Evolutionary conservation across 306 rosid genomes (phyloP), one percentile per base, ranked within the genome.

Genomic region (Trifolium dubium): DNA sequence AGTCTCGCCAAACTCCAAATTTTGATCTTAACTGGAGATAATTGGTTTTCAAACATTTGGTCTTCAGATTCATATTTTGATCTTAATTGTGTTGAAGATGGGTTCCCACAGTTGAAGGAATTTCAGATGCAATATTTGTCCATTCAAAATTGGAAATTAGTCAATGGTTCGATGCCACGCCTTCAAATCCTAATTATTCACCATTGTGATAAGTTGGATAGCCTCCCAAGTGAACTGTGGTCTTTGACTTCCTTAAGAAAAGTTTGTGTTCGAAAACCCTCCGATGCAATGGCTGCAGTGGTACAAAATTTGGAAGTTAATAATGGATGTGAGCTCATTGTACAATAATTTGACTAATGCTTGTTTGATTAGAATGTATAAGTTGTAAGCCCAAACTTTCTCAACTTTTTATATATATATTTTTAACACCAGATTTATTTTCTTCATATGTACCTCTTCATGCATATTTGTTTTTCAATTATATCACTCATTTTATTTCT

Each of bases 161-260:
- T 34, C n/a, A 77, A 60, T 9, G 64, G 64, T 59, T 73, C 70
- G 13, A 69, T 77, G 75, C 32, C 64, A 35, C 32, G 34, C 18
- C 81, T 77, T n/a, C 34, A 77, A 2, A 13, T 3, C 8, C 2
- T 69, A 1, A 10, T 5, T 18, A 49, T 59, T 35, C 6, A 2
- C 0, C 0, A 0, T 0, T 35, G 71, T n/a, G 0, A 0, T 8
- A 2, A 0, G 3, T 68, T 67, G 63, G 17, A n/a, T 39, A 11
- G 3, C 54, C 64, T 77, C 18, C 76, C 81, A 59, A 32, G 44
- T 70, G 81, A 77, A 28, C 7, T 77, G 3, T 69, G 76, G 76
- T 60, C 76, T 37, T 47, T 77, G 69, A 35, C 46, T 6, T 4
- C 32, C 55, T 50, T 77, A 11, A 60, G 46, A 60, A 51, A 35